Conservation (phyloP, 2,329 filamentous ascomycete species). For the Aspergillus latus region DNA sequence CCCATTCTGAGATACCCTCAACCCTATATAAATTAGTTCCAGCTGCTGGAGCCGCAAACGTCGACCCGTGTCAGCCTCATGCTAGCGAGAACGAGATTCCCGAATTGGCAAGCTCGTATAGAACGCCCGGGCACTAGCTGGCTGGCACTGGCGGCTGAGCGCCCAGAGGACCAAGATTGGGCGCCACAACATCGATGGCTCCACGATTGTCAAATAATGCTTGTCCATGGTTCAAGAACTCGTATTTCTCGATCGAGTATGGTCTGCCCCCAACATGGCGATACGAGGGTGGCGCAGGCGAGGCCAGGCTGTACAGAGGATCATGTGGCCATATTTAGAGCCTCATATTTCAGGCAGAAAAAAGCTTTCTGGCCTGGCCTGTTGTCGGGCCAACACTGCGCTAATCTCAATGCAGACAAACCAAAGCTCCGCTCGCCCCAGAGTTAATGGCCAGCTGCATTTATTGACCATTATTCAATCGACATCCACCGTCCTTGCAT, state of each 20-base stretch:
- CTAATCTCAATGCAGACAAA: slow-evolving; percentile 16
- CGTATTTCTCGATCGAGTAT: neutral
- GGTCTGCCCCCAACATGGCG: too few relatives aligned
- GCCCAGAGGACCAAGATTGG: neutral
- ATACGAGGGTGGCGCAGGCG: too few relatives aligned
- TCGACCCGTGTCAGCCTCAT: neutral
- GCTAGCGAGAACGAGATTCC: slow-evolving; percentile 26
- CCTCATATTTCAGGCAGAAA: slow-evolving; percentile 16
- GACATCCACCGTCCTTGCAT: slow-evolving; percentile 11
- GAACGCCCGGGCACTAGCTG: too few relatives aligned
- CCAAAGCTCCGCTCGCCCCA: slow-evolving; percentile 4
- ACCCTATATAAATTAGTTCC: neutral
- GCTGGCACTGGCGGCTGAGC: neutral
- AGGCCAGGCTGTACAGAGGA: too few relatives aligned
- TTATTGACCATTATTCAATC: slow-evolving; percentile 6
- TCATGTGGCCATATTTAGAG: neutral
- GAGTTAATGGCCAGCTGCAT: slow-evolving; percentile 11
- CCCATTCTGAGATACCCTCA: neutral
- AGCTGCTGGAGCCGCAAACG: neutral
- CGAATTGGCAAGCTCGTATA: slow-evolving; percentile 16
- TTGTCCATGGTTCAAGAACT: neutral
- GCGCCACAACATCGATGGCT: neutral
- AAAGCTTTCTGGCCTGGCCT: neutral
- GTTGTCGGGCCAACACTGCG: slow-evolving; percentile 21
- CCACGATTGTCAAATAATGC: neutral